Conservation (phyloP, 1,284 basidiomycete genomes). For the Malassezia globosa region DNA sequence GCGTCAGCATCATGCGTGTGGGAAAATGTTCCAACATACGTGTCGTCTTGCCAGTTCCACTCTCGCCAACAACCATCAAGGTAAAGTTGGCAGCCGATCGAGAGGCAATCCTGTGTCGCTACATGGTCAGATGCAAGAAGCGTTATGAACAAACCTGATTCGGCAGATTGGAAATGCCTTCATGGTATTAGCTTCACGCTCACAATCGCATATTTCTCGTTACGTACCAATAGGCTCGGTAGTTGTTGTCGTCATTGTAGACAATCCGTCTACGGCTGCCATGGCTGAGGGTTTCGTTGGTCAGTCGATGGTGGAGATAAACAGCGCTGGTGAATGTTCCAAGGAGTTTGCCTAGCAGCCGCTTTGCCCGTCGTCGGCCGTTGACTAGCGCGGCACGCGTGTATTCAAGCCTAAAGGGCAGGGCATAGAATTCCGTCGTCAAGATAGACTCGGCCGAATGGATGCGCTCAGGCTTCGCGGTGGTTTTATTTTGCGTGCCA, state of each 20-base stretch:
- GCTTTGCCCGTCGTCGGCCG: too few species aligned
- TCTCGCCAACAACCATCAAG: slow-evolving; percentile 94
- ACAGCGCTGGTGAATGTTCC: too few species aligned
- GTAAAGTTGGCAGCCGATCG: slow-evolving; percentile 96
- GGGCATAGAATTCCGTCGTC: too few species aligned
- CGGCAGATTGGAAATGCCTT: slow-evolving; percentile 74
- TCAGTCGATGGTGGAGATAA: slow-evolving; percentile 5
- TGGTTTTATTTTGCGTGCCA: too few species aligned
- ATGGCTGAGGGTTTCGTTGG: slow-evolving; percentile 5
- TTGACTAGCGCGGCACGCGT: too few species aligned
- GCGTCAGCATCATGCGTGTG: too few species aligned
- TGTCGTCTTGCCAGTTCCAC: slow-evolving; percentile 41
- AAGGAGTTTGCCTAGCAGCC: too few species aligned
- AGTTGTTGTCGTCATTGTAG: slow-evolving; percentile 18
- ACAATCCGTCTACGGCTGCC: slow-evolving; percentile 16
- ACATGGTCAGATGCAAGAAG: neutral
- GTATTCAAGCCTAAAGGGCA: neutral
- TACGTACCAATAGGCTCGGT: slow-evolving; percentile 18
- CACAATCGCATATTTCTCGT: neutral
- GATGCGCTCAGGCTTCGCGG: too few species aligned
- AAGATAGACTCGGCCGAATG: too few species aligned
- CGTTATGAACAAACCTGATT: slow-evolving; percentile 66
- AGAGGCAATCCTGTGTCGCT: slow-evolving; percentile 56
- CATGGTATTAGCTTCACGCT: neutral
- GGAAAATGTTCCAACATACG: slow-evolving; percentile 16